Evolutionary conservation across 169 alveolate genomes (phyloP).

Genomic region (Toxoplasma gondii): DNA sequence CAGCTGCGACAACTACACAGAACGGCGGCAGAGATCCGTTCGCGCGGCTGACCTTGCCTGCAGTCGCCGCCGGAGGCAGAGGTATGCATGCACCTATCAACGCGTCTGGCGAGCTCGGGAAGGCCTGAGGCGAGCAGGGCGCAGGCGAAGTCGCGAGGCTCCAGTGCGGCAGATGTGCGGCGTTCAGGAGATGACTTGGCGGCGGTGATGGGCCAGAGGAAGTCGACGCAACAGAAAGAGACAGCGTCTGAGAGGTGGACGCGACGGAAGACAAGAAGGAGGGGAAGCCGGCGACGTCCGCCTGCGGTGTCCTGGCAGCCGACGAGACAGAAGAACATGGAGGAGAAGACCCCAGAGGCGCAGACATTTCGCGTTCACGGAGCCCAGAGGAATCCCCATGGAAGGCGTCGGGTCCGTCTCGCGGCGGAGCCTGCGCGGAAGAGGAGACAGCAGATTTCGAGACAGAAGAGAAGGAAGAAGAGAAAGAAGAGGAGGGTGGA

Average conservation of each 20-base stretch:
- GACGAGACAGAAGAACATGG: constrained; percentile 7
- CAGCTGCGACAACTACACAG: neutral
- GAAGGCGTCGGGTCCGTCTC: neutral
- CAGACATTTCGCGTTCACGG: neutral
- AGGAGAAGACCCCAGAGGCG: neutral
- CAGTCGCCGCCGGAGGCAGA: neutral
- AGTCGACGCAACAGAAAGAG: too few relatives aligned
- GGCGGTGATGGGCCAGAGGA: too few relatives aligned
- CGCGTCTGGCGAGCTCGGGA: neutral
- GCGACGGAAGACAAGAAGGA: neutral
- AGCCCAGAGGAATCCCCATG: too few relatives aligned
- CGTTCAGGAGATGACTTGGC: too few relatives aligned
- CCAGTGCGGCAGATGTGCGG: neutral
- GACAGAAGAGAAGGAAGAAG: neutral
- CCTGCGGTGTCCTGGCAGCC: neutral
- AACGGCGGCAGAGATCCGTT: neutral
- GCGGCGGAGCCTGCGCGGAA: neutral
- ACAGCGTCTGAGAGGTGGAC: neutral
- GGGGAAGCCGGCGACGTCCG: neutral
- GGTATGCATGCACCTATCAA: constrained; percentile 25
- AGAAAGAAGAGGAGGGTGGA: neutral
- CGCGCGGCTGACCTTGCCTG: neutral
- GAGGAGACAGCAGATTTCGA: neutral
- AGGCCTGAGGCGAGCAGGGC: neutral
- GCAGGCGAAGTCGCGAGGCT: neutral